These are phyloP conservation scores for Penicillium sp. DNA, from an alignment of 2,329 filamentous ascomycete genomes.

Conservation along the genomic window DNA sequence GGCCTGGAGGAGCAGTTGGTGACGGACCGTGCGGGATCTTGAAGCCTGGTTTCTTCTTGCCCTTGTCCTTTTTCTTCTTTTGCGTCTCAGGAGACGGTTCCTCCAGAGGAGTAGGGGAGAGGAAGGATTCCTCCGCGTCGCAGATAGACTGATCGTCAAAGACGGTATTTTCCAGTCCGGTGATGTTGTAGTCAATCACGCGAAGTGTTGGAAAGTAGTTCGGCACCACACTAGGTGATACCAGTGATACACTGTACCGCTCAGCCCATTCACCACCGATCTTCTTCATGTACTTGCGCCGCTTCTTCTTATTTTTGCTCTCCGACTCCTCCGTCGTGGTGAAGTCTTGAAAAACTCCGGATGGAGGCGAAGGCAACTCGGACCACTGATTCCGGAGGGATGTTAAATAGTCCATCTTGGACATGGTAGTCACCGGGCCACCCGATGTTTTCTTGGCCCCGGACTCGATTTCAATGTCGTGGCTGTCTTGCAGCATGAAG, in stretches of 20 bases:
- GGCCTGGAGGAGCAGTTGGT: slow-evolving; percentile 69
- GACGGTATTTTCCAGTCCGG: slow-evolving; percentile 59
- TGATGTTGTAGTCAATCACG: slow-evolving; percentile 93
- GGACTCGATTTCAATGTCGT: slow-evolving; percentile 62
- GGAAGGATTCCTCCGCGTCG: not conserved
- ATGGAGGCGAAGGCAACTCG: slow-evolving; percentile 59
- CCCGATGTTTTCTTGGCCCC: slow-evolving; percentile 21
- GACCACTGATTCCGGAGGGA: slow-evolving; percentile 77
- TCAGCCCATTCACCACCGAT: slow-evolving; percentile 80
- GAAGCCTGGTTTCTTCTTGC: slow-evolving; percentile 55
- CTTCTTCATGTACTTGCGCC: slow-evolving; percentile 56
- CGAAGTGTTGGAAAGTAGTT: slow-evolving; percentile 86
- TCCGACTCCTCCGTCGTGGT: slow-evolving; percentile 8
- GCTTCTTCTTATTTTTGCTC: slow-evolving; percentile 46
- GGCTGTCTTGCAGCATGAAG: slow-evolving; percentile 84
- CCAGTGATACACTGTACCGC: slow-evolving; percentile 73
- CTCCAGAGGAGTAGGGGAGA: not conserved
- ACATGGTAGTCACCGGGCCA: slow-evolving; percentile 57
- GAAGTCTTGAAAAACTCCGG: slow-evolving; percentile 14
- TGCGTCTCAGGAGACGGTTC: slow-evolving; percentile 1
- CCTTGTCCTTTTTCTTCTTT: slow-evolving; percentile 43
- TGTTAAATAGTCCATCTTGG: slow-evolving; percentile 73
- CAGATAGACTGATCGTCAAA: slow-evolving; percentile 29
- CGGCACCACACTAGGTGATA: slow-evolving; percentile 83
- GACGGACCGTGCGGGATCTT: slow-evolving; percentile 67